These are phyloP conservation scores for Trichoderma sp. DNA, from an alignment of 2,329 filamentous ascomycete species.

Conservation along the genomic window DNA sequence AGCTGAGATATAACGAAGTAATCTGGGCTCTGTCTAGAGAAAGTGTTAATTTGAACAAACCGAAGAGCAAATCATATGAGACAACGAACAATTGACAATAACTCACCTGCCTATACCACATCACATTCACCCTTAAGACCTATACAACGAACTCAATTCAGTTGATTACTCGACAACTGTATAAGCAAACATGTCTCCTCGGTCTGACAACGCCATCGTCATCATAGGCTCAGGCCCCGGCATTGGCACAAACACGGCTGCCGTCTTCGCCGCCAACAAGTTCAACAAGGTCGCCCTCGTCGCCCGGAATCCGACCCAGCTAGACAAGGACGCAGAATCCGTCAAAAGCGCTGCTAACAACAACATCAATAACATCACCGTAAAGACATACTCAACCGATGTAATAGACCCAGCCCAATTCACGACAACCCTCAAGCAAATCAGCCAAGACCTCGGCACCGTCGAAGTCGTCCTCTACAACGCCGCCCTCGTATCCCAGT, in stretches of 20 bases:
- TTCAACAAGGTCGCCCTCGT: slow-evolving; percentile 65
- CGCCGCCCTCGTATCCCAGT: slow-evolving; percentile 51
- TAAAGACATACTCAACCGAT: slow-evolving; percentile 50
- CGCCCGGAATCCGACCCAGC: slow-evolving; percentile 46
- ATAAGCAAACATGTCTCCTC: slow-evolving; percentile 1
- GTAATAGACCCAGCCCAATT: slow-evolving; percentile 46
- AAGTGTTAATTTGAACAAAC: neutral
- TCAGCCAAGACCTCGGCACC: slow-evolving; percentile 45
- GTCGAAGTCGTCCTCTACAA: slow-evolving; percentile 56
- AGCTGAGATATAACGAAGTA: neutral
- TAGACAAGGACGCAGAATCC: slow-evolving; percentile 42
- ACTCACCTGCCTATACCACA: neutral
- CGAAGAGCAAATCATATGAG: neutral
- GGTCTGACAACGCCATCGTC: slow-evolving; percentile 45
- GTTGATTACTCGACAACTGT: neutral
- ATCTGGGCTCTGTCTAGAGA: neutral
- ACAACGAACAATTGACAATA: neutral
- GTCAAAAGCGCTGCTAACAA: slow-evolving; percentile 37
- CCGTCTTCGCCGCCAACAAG: slow-evolving; percentile 78
- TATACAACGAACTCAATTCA: neutral
- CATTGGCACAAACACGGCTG: slow-evolving; percentile 86
- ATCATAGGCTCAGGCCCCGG: slow-evolving; percentile 91
- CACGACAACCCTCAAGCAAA: slow-evolving; percentile 43
- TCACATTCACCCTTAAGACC: neutral
- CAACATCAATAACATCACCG: slow-evolving; percentile 37